A percentile compares a stretch with the other conserved stretches of the same genome.
phyloP scores from a whole-genome alignment of 2,329 filamentous ascomycete species.

The Epichloe aotearoae region DNA sequence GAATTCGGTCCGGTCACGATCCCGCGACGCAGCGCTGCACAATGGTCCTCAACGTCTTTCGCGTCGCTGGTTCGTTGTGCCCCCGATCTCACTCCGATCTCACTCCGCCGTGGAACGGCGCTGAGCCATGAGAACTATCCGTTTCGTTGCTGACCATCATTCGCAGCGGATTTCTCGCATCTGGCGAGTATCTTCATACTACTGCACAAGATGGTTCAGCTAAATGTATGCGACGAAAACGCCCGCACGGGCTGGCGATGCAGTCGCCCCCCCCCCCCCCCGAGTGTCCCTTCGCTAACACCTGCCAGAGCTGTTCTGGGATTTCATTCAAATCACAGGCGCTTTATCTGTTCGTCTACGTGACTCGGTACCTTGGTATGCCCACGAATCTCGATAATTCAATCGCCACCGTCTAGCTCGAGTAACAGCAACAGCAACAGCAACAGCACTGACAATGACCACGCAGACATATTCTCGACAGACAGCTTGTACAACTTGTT shows the following conservation, averaged over 20 bases:
- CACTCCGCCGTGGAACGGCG: neutral
- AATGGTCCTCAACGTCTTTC: slow-evolving; percentile 46
- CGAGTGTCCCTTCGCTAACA: neutral
- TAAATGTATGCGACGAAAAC: slow-evolving; percentile 50
- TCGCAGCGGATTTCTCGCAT: slow-evolving; percentile 87
- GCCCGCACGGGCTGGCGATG: slow-evolving; percentile 5
- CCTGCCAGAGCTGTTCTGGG: slow-evolving; percentile 73
- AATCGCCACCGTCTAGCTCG: neutral
- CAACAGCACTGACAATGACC: slow-evolving; percentile 1
- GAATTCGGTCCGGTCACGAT: neutral
- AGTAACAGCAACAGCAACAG: neutral
- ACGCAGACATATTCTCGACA: slow-evolving; percentile 70
- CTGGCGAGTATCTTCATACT: slow-evolving; percentile 87
- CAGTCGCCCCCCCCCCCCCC: neutral
- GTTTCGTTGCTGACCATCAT: slow-evolving; percentile 9
- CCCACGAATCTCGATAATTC: neutral
- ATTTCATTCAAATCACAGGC: slow-evolving; percentile 99
- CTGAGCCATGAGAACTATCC: slow-evolving; percentile 6
- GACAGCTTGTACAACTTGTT: slow-evolving; percentile 79
- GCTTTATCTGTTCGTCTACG: slow-evolving; percentile 85
- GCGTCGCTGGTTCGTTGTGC: slow-evolving; percentile 36
- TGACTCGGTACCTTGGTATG: slow-evolving; percentile 79
- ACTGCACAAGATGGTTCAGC: slow-evolving; percentile 88
- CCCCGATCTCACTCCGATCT: neutral
- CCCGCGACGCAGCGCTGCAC: slow-evolving; percentile 4